Evolutionary conservation across 192 early-diverging fungal species (phyloP).

Genomic region (Coemansia nantahalensis): DNA sequence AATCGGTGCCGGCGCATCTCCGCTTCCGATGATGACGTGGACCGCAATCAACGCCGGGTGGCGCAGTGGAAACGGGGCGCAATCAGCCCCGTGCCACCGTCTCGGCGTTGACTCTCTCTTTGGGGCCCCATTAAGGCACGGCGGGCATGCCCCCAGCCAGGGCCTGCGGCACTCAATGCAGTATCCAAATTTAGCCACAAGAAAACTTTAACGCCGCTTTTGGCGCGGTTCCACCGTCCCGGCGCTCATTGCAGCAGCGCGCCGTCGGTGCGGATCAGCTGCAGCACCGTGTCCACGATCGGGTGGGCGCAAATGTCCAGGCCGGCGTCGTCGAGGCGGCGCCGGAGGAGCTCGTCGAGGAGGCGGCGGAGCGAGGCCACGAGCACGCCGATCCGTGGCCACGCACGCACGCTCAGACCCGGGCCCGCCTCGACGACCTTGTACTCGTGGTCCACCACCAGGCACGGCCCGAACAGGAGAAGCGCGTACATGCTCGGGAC

Average conservation of each 20-base stretch:
- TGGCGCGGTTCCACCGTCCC: no score
- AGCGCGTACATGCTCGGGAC: slow-evolving; percentile 66
- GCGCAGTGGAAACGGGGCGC: no score
- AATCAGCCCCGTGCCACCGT: no score
- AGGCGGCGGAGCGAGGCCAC: slow-evolving; percentile 71
- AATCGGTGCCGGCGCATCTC: no score
- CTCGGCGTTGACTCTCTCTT: no score
- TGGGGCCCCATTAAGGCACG: no score
- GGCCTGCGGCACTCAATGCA: no score
- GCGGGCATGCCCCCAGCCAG: no score
- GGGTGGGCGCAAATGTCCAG: slow-evolving; percentile 51
- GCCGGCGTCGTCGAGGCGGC: slow-evolving; percentile 68
- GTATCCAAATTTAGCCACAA: no score
- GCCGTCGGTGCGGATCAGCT: slow-evolving; percentile 38
- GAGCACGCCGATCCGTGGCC: slow-evolving; percentile 68
- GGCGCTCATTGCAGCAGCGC: background rate
- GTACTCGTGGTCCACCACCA: slow-evolving; percentile 68
- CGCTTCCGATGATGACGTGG: no score
- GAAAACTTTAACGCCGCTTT: no score
- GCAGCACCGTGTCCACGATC: slow-evolving; percentile 19
- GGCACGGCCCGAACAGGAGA: slow-evolving; percentile 76
- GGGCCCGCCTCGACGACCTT: slow-evolving; percentile 60
- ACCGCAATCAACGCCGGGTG: no score
- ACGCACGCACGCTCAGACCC: slow-evolving; percentile 67
- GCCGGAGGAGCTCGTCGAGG: slow-evolving; percentile 65